A percentile compares a stretch with the other conserved stretches of the same genome.
Evolutionary conservation across 345 rosid genomes (phyloP).

Genomic region (Moringa oleifera): DNA sequence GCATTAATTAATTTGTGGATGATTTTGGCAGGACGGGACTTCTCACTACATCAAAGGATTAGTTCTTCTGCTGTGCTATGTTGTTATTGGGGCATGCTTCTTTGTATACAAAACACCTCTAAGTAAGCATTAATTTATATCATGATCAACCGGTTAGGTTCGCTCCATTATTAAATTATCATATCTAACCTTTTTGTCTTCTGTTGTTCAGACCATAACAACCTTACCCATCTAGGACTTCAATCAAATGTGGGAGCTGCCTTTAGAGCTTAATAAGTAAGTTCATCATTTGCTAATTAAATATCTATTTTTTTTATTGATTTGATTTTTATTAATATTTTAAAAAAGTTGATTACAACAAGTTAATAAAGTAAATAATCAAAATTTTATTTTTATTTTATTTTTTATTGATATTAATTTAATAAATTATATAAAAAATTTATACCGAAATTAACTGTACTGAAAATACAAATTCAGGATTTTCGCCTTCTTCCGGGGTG

Average conservation of each 20-base stretch:
- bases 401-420: too few relatives aligned
- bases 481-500: background rate
- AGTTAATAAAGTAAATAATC: too few relatives aligned
- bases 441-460: background rate
- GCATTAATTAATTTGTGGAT: too few relatives aligned
- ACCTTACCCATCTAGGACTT: conserved; percentile 17
- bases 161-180: too few relatives aligned
- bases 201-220: conserved; percentile 19
- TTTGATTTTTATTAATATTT: too few relatives aligned
- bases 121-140: too few relatives aligned
- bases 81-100: conserved; percentile 78
- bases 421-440: too few relatives aligned
- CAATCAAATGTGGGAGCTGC: conserved; percentile 10
- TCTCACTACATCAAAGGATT: conserved; percentile 92
- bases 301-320: too few relatives aligned
- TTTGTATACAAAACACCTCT: conserved; percentile 46
- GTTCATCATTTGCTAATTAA: background rate
- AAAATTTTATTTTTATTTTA: too few relatives aligned
- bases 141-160: too few relatives aligned
- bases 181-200: too few relatives aligned
- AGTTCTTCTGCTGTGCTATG: conserved; percentile 56
- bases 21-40: conserved; percentile 63
- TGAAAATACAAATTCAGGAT: conserved; percentile 8
- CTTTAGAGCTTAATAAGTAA: conserved; percentile 14
- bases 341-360: too few relatives aligned